Conservation (phyloP, 352 stramenopile genomes). For the Lagenidium giganteum region DNA sequence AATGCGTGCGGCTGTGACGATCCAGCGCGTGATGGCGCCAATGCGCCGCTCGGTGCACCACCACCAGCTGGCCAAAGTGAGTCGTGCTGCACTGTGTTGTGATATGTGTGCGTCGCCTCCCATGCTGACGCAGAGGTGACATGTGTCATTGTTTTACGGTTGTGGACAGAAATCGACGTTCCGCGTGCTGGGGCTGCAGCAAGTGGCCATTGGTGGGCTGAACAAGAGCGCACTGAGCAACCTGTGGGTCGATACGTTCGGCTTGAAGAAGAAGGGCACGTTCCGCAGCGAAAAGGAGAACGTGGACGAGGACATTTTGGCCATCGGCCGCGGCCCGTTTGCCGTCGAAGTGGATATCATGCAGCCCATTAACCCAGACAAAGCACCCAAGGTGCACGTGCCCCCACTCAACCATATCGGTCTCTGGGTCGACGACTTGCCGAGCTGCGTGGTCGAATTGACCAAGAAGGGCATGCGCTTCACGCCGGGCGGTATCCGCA, state of each 20-base stretch:
- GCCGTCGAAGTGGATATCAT: conserved; percentile 98
- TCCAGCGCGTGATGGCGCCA: no score
- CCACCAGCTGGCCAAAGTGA: conserved; percentile 5
- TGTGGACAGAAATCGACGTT: conserved; percentile 87
- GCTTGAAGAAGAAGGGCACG: conserved; percentile 55
- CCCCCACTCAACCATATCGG: conserved; percentile 98
- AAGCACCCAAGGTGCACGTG: conserved; percentile 92
- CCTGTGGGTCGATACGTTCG: conserved; percentile 84
- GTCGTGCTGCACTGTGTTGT: conserved; percentile 5
- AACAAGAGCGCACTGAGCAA: conserved; percentile 86
- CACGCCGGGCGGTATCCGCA: conserved; percentile 95
- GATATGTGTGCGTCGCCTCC: no score
- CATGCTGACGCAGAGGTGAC: no score
- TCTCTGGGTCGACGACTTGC: conserved; percentile 96
- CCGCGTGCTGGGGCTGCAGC: conserved; percentile 95
- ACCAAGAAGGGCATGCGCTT: conserved; percentile 92
- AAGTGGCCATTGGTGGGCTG: conserved; percentile 93
- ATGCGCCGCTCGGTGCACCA: conserved; percentile 2
- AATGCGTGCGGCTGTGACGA: conserved; percentile 1
- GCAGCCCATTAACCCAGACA: conserved; percentile 93
- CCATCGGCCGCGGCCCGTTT: conserved; percentile 87
- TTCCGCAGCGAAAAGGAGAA: conserved; percentile 92
- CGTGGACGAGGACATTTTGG: conserved; percentile 97
- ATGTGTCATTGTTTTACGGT: no score
- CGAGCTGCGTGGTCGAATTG: conserved; percentile 90